Evolutionary conservation across 768 basidiomycete genomes (phyloP).

Genomic region (Erythrobasidium yunnanense): DNA sequence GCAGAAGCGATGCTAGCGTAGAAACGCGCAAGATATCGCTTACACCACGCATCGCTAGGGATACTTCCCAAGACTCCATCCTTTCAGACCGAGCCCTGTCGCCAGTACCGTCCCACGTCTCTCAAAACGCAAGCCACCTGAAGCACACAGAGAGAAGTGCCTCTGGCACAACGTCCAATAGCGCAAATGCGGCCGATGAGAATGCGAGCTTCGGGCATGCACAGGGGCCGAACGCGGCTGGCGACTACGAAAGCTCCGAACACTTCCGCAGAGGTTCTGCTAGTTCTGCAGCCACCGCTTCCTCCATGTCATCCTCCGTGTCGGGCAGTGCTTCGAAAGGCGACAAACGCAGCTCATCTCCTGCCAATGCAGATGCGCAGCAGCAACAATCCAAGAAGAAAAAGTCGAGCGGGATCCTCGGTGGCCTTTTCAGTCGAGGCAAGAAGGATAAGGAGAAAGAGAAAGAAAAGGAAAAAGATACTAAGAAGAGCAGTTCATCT

Average conservation of each 20-base stretch:
- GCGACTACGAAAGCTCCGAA: background rate
- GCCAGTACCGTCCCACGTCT: background rate
- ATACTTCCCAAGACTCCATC: conserved; percentile 3
- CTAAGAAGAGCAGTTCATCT: conserved; percentile 18
- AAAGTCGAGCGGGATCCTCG: conserved; percentile 55
- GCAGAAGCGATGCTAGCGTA: background rate
- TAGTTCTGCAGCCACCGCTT: background rate
- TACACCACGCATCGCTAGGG: conserved; percentile 25
- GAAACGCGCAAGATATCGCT: conserved; percentile 26
- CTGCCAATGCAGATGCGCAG: conserved; percentile 44
- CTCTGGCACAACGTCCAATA: background rate
- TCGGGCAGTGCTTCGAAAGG: conserved; percentile 34
- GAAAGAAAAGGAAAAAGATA: conserved; percentile 33
- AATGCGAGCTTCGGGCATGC: background rate
- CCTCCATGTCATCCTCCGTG: conserved; percentile 30
- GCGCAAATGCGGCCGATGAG: background rate
- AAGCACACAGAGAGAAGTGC: conserved; percentile 30
- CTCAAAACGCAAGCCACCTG: conserved; percentile 18
- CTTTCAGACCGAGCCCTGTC: conserved; percentile 5
- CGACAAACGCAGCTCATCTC: conserved; percentile 49
- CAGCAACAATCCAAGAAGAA: conserved; percentile 38
- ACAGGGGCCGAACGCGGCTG: background rate
- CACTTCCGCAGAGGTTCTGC: conserved; percentile 21
- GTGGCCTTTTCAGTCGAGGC: conserved; percentile 58
- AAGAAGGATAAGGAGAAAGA: conserved; percentile 60